phyloP scores from a whole-genome alignment of 768 basidiomycete species.

The Pulveroboletus sp. region DNA sequence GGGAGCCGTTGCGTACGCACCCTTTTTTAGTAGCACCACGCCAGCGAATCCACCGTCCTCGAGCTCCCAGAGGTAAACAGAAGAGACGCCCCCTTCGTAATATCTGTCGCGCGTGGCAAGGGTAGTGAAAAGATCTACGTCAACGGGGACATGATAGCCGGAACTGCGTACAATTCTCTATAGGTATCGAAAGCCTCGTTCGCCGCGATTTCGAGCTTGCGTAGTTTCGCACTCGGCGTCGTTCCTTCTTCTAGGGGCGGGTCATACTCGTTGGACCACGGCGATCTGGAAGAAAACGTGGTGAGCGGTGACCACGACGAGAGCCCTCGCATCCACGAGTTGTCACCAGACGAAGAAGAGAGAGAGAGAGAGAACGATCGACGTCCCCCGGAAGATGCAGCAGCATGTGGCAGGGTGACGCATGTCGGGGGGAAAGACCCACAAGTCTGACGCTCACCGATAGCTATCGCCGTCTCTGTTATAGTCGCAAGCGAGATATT shows the following conservation, averaged over 20 bases:
- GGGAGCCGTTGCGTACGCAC: slow-evolving; percentile 37
- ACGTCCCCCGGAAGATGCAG: no score
- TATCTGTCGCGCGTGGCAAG: slow-evolving; percentile 49
- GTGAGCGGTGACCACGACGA: no score
- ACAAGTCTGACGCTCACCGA: slow-evolving; percentile 38
- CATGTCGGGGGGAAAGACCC: neutral
- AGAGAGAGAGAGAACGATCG: no score
- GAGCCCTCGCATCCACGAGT: no score
- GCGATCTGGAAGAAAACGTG: slow-evolving; percentile 58
- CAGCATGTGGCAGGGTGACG: no score
- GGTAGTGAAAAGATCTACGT: slow-evolving; percentile 1
- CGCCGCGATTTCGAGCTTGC: slow-evolving; percentile 87
- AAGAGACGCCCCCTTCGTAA: slow-evolving; percentile 96
- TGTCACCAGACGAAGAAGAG: no score
- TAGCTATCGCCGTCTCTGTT: slow-evolving; percentile 90
- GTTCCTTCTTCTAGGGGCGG: slow-evolving; percentile 89
- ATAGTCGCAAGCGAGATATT: slow-evolving; percentile 93
- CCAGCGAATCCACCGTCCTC: slow-evolving; percentile 97
- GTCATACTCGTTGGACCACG: slow-evolving; percentile 97
- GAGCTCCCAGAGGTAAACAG: slow-evolving; percentile 96
- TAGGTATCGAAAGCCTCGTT: slow-evolving; percentile 98
- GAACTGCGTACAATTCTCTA: slow-evolving; percentile 71
- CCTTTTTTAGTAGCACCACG: slow-evolving; percentile 93
- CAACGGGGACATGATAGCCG: neutral
- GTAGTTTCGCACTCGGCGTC: slow-evolving; percentile 73